Evolutionary conservation across 805 yeast species (phyloP).

Genomic region (Metschnikowia gelsemii): DNA sequence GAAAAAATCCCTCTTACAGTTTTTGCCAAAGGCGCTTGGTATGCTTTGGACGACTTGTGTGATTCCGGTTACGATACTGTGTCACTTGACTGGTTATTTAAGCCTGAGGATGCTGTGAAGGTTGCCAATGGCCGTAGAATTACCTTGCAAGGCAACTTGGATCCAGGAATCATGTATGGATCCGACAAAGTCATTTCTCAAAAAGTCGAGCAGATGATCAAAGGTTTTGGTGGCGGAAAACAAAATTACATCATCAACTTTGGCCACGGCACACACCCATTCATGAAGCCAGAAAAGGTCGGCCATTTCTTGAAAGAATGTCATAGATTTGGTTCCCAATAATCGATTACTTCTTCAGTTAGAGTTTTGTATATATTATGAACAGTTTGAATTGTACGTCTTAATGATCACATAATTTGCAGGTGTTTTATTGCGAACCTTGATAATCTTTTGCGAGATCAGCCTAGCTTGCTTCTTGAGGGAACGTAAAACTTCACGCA

Average conservation of each 20-base stretch:
- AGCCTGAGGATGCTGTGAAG: slow-evolving; percentile 80
- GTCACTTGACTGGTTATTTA: slow-evolving; percentile 91
- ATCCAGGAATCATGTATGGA: slow-evolving; percentile 94
- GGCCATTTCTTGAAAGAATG: slow-evolving; percentile 84
- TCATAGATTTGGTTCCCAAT: slow-evolving; percentile 68
- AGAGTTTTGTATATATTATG: not conserved
- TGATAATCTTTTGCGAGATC: too few species aligned
- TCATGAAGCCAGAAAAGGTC: slow-evolving; percentile 90
- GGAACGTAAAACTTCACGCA: too few species aligned
- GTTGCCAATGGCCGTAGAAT: slow-evolving; percentile 70
- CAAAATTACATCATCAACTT: slow-evolving; percentile 88
- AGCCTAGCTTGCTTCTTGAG: too few species aligned
- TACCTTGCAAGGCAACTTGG: slow-evolving; percentile 89
- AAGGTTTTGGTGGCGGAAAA: slow-evolving; percentile 92
- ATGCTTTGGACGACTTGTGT: slow-evolving; percentile 83
- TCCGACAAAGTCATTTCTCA: slow-evolving; percentile 72
- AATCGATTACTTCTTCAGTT: slow-evolving; percentile 5
- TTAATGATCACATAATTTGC: too few species aligned
- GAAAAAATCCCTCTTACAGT: slow-evolving; percentile 83
- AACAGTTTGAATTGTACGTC: too few species aligned
- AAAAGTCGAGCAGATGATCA: slow-evolving; percentile 85
- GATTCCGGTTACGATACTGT: slow-evolving; percentile 79
- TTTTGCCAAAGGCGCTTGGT: slow-evolving; percentile 97
- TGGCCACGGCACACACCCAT: slow-evolving; percentile 98
- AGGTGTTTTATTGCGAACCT: too few species aligned